phyloP scores from a whole-genome alignment of 805 yeast genomes.

The Starmerella etchellsii region DNA sequence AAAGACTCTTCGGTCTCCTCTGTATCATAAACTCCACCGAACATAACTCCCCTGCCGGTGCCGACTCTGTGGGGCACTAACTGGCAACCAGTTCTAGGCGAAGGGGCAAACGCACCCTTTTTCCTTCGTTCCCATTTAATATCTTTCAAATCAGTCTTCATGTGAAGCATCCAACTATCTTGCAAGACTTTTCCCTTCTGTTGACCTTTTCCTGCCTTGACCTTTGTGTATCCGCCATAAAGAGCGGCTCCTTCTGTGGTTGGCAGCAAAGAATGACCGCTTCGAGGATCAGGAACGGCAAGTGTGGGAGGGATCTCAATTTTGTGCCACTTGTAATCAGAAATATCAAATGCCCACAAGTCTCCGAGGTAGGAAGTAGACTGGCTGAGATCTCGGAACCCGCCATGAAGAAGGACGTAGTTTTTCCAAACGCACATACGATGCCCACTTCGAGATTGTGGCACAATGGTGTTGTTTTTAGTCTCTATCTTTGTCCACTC shows the following conservation, averaged over 20 bases:
- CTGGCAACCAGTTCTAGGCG: slow-evolving; percentile 90
- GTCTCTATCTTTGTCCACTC: slow-evolving; percentile 84
- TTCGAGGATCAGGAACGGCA: slow-evolving; percentile 75
- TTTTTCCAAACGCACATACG: slow-evolving; percentile 87
- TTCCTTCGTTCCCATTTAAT: slow-evolving; percentile 81
- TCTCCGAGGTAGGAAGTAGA: slow-evolving; percentile 75
- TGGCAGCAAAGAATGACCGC: slow-evolving; percentile 83
- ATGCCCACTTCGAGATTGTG: slow-evolving; percentile 85
- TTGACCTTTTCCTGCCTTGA: slow-evolving; percentile 68
- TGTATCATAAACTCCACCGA: slow-evolving; percentile 91
- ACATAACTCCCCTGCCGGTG: slow-evolving; percentile 79
- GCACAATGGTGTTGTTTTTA: slow-evolving; percentile 36
- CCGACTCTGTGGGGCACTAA: slow-evolving; percentile 51
- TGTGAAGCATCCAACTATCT: slow-evolving; percentile 77
- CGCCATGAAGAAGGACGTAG: slow-evolving; percentile 73
- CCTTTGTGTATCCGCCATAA: slow-evolving; percentile 91
- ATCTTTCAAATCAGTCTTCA: slow-evolving; percentile 68
- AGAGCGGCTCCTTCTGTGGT: slow-evolving; percentile 65
- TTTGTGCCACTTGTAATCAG: slow-evolving; percentile 82
- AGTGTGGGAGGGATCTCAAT: slow-evolving; percentile 75
- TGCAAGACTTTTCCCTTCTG: slow-evolving; percentile 82
- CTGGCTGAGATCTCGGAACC: slow-evolving; percentile 79
- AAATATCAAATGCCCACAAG: slow-evolving; percentile 83
- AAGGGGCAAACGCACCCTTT: slow-evolving; percentile 80
- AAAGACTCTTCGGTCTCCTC: slow-evolving; percentile 91